Base-by-base conservation (phyloP, 805 yeast species). In the Ascoidea asiatica region DNA sequence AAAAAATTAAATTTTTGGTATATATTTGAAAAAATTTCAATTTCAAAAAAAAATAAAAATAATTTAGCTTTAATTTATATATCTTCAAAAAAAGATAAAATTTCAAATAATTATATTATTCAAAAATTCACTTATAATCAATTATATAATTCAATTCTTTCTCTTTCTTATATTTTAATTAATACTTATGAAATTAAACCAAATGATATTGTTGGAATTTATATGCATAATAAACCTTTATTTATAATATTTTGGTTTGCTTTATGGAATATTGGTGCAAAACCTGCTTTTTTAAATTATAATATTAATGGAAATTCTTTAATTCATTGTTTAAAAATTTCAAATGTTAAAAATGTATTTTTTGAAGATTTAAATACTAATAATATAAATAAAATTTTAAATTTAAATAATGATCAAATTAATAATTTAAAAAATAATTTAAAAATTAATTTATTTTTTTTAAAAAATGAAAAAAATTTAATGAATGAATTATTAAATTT, bases 251-350 rank as follows among this genome's bases (percentile, higher is more conserved):
- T 83, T 38, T 85, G 95, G 95, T 69, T 84, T 44, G 83, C 95
- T 0, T 62, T 83, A 41, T 89, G 96, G 96, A 84, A 86, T 54
- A 69, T 89, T 44, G 97, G 97, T 39, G 95, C 95, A 1, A 61
- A 71, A 6, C 96, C 96, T 0, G 88, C 95, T 0, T 82, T 90
- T 53, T 64, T 90, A 54, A 89, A 89, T 63, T 85, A 79, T 64
- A 89, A 88, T 59, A 69, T 81, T 42, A 67, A 71, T 43, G 88
- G 86, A 21, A 69, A 71, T 43, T 82, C 95, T 1, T 69, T 89
- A 51, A 75, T 77, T 13, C 97, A 90, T 62, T 85, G 95, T 50
- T 65, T 90, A 53, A 75, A 74, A 50, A 73, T 81, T 21, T 80
- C 88, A n/a, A 63, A 72, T 11, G 72, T 83, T 0, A 53, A 66